phyloP scores from a whole-genome alignment of 345 rosid species.

The Moringa oleifera region DNA sequence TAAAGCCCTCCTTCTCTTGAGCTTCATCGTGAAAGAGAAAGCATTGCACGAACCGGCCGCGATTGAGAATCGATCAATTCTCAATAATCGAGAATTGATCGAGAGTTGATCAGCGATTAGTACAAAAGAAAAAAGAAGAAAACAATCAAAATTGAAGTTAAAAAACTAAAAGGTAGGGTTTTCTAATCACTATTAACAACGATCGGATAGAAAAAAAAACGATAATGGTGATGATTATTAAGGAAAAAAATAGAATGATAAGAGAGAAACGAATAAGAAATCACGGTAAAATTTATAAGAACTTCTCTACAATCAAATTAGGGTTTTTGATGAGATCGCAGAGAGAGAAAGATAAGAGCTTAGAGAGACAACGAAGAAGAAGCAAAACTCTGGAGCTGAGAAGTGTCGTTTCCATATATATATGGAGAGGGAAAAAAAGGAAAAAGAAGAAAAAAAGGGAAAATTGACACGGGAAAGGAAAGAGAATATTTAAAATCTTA shows the following conservation, averaged over 20 bases:
- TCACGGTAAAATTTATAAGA: background rate
- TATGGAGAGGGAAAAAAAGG: background rate
- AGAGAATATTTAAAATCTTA: no score
- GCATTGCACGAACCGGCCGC: slow-evolving; percentile 38
- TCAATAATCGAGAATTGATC: slow-evolving; percentile 47
- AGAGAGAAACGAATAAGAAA: slow-evolving; percentile 6
- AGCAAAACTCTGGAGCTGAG: slow-evolving; percentile 19
- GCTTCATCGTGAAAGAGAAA: slow-evolving; percentile 62
- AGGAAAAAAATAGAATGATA: background rate
- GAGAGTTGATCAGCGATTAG: slow-evolving; percentile 9
- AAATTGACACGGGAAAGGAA: background rate
- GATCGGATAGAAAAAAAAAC: slow-evolving; percentile 28
- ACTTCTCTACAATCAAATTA: slow-evolving; percentile 35
- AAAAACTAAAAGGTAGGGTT: slow-evolving; percentile 18
- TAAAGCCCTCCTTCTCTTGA: slow-evolving; percentile 61
- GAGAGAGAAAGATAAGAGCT: slow-evolving; percentile 20
- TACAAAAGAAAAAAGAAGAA: background rate
- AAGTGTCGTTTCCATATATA: slow-evolving; percentile 16
- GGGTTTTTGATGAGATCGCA: slow-evolving; percentile 52
- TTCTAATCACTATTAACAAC: slow-evolving; percentile 15
- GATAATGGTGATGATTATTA: slow-evolving; percentile 11
- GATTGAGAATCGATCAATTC: slow-evolving; percentile 44
- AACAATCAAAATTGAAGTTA: background rate
- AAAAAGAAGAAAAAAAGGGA: background rate
- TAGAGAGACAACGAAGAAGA: slow-evolving; percentile 28